Conservation (phyloP, 192 early-diverging fungal genomes). For the Linnemannia zychae region DNA sequence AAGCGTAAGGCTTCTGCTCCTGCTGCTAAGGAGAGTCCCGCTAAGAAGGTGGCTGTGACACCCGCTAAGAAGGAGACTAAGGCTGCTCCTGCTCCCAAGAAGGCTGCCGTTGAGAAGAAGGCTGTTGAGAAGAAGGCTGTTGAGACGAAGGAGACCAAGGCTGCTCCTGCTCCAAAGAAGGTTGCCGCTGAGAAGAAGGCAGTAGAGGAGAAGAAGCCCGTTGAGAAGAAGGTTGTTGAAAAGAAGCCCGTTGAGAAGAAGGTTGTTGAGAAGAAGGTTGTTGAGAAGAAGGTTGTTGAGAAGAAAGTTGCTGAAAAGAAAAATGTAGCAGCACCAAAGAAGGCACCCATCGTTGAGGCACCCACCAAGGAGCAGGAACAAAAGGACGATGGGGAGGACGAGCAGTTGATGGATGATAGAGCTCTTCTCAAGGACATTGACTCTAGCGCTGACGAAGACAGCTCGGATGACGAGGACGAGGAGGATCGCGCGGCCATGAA, state of each 20-base stretch:
- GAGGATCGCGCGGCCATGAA: conserved; percentile 52
- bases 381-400: conserved; percentile 54
- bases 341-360: conserved; percentile 38
- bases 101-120: conserved; percentile 7
- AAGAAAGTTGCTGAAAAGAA: conserved; percentile 35
- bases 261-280: conserved; percentile 47
- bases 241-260: conserved; percentile 61
- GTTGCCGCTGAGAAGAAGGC: conserved; percentile 12
- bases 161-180: conserved; percentile 46
- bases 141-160: conserved; percentile 41
- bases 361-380: conserved; percentile 45
- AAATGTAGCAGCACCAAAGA: conserved; percentile 25
- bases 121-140: conserved; percentile 22
- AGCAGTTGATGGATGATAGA: conserved; percentile 60
- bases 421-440: conserved; percentile 58
- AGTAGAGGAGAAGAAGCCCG: conserved; percentile 15
- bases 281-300: conserved; percentile 16
- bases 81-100: conserved; percentile 50
- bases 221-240: conserved; percentile 35
- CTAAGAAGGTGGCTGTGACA: conserved; percentile 44
- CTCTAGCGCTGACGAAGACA: conserved; percentile 52
- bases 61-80: conserved; percentile 53
- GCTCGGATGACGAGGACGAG: conserved; percentile 45
- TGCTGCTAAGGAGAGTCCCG: conserved; percentile 26
- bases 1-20: conserved; percentile 49